Evolutionary conservation across 495 filamentous ascomycete genomes (phyloP).

Genomic region (Lasiosphaeria ovina): DNA sequence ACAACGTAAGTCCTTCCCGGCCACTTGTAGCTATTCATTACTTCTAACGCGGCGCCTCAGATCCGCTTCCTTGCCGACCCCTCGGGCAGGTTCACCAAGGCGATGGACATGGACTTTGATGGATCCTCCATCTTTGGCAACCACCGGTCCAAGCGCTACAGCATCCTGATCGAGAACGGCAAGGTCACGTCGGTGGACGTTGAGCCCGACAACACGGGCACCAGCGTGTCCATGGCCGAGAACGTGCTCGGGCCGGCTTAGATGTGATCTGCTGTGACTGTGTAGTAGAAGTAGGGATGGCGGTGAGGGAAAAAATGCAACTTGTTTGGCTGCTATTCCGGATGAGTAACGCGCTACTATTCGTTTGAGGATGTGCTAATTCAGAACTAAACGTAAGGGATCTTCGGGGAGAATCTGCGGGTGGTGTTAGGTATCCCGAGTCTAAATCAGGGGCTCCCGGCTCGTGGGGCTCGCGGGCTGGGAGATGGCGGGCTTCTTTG

Average conservation of each 20-base stretch:
- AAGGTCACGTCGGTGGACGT: constrained; percentile 73
- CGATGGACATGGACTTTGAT: constrained; percentile 82
- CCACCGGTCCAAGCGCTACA: constrained; percentile 84
- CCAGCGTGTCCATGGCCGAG: constrained; percentile 59
- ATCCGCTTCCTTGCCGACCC: constrained; percentile 93
- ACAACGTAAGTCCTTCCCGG: constrained; percentile 61
- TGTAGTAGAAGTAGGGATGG: not conserved
- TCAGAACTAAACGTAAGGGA: too few species aligned
- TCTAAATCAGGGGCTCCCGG: constrained; percentile 22
- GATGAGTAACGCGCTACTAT: too few species aligned
- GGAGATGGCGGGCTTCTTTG: constrained; percentile 49
- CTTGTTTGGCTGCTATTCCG: not conserved
- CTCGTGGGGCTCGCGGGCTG: constrained; percentile 47
- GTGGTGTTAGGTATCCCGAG: too few species aligned
- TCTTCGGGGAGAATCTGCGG: too few species aligned
- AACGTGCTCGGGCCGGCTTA: constrained; percentile 61
- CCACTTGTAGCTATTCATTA: not conserved
- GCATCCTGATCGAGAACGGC: constrained; percentile 72
- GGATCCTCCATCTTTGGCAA: constrained; percentile 80
- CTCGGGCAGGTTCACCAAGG: constrained; percentile 75
- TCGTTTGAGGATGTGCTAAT: too few species aligned
- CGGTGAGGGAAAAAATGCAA: not conserved
- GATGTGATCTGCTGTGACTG: not conserved
- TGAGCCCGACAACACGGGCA: constrained; percentile 92
- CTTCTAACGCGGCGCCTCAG: constrained; percentile 22